These are phyloP conservation scores for Trichocladium antarcticum DNA, from an alignment of 495 filamentous ascomycete species.

Conservation along the genomic window DNA sequence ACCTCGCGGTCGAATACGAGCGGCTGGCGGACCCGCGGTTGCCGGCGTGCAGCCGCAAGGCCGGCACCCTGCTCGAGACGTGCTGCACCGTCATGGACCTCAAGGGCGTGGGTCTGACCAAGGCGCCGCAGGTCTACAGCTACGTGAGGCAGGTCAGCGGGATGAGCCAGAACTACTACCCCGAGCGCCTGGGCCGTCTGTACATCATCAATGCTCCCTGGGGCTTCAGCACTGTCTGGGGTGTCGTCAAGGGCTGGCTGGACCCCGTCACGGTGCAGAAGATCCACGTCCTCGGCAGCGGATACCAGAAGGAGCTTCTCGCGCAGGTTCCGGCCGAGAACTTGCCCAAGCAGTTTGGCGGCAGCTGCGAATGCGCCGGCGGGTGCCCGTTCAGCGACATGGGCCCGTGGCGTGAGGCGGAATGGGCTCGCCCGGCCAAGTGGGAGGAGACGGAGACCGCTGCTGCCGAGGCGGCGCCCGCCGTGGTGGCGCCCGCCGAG, in stretches of 20 bases:
- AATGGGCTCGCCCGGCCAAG: conserved; percentile 59
- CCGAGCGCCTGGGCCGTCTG: conserved; percentile 74
- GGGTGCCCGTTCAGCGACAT: conserved; percentile 81
- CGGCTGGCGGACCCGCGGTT: conserved; percentile 85
- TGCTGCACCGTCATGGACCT: conserved; percentile 96
- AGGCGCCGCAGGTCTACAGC: conserved; percentile 61
- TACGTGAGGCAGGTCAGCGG: conserved; percentile 57
- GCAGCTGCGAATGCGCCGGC: conserved; percentile 66
- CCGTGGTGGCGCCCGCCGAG: conserved; percentile 19
- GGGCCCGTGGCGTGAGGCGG: conserved; percentile 80
- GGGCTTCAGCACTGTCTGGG: conserved; percentile 79
- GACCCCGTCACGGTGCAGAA: conserved; percentile 94
- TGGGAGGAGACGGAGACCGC: conserved; percentile 44
- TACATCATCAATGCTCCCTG: conserved; percentile 97
- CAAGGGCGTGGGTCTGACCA: conserved; percentile 79
- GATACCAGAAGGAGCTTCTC: conserved; percentile 74
- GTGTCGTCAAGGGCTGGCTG: conserved; percentile 76
- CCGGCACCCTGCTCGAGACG: conserved; percentile 81
- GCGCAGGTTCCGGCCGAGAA: conserved; percentile 83
- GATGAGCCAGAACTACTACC: conserved; percentile 93
- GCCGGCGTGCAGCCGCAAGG: conserved; percentile 90
- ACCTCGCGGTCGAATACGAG: conserved; percentile 95
- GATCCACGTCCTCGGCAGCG: conserved; percentile 78
- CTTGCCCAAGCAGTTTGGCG: conserved; percentile 77
- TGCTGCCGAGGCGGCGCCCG: conserved; percentile 1